Evolutionary conservation across 345 rosid genomes (phyloP), one percentile per base, ranked within the genome.

Genomic region (Murraya koenigii): DNA sequence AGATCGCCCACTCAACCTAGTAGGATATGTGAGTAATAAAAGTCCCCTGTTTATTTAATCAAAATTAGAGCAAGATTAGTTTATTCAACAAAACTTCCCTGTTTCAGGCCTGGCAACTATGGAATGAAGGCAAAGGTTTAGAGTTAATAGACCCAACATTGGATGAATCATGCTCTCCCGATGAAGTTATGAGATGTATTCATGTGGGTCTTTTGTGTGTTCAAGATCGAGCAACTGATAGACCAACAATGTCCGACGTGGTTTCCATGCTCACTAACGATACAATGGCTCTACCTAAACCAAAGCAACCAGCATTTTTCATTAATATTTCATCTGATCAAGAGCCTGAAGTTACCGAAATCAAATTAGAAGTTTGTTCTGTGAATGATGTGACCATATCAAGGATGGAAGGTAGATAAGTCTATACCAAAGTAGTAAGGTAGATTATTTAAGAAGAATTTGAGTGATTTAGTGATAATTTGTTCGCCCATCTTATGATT

Each of bases 221-320:
- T 7, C 82, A 80, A 75, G 64, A 80, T 11, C 62, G n/a, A 11
- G 72, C 82, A 28, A 8, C 58, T 0, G 79, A 80, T 38, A 75
- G 82, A 39, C 84, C 84, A 0, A 73, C 75, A 7, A 77, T 81
- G 81, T 59, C 66, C 0, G 80, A 81, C 17, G 80, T 73, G 52
- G 75, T 73, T 61, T 47, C 61, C 35, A 77, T 81, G 78, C 69
- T 81, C 25, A 35, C 20, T 0, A 77, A 52, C 23, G 75, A 77
- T 0, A 39, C 64, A 1, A 47, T 72, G 59, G 15, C 41, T 15
- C 52, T 80, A n/a, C 61, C 69, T 71, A 7, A 55, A 5, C 83
- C 83, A 15, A 76, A 71, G 32, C 65, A 61, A 23, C 70, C 35
- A 8, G 28, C 25, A 1, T 20, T 59, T 73, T 73, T 60, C 49